Evolutionary conservation across 1,139 yeast species (phyloP), one percentile per base, ranked within the genome.

Genomic region (Lodderomyces parapsilosis): DNA sequence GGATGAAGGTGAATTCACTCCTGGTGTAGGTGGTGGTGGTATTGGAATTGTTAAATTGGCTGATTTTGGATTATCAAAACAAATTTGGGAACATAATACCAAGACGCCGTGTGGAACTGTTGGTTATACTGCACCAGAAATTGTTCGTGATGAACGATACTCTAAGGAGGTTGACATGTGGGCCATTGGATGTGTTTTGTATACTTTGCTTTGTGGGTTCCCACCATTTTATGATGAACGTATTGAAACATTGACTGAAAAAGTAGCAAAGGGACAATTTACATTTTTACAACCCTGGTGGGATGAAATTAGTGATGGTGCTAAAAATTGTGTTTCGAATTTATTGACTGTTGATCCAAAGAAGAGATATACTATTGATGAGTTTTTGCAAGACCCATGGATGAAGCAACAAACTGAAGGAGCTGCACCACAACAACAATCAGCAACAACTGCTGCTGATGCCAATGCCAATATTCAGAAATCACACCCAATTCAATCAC

Each of bases 321-420:
- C 83, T 27, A 78, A 76, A 51, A 71, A 78, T 53, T 82, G 95
- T 63, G 96, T 91, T 8, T 63, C 80, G 4, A 81, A 76, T 55
- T 71, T 91, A 45, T 68, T 91, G 43, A 89, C 95, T 2, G 96
- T 90, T 22, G 89, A 90, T 59, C 96, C 96, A 1, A 65, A 69
- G 13, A 71, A 75, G 45, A 75, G 98, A 52, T 89, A 88, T 60
- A 81, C 87, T 6, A 85, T 89, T 48, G 84, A 83, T 43, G 86
- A 90, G 46, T 79, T 91, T 47, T 71, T 91, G 54, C 71, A 73
- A 38, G 97, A 91, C 63, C 96, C 96, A 2, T 91, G 98, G 98
- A 74, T 86, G 54, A 66, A 68, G 47, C 49, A 42, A 48, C 46
- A 49, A 48, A 38, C 48, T n/a, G 30, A 25, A 9, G 27, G 30